Conservation (phyloP, 768 basidiomycete genomes). For the Arthromyces matolae region DNA sequence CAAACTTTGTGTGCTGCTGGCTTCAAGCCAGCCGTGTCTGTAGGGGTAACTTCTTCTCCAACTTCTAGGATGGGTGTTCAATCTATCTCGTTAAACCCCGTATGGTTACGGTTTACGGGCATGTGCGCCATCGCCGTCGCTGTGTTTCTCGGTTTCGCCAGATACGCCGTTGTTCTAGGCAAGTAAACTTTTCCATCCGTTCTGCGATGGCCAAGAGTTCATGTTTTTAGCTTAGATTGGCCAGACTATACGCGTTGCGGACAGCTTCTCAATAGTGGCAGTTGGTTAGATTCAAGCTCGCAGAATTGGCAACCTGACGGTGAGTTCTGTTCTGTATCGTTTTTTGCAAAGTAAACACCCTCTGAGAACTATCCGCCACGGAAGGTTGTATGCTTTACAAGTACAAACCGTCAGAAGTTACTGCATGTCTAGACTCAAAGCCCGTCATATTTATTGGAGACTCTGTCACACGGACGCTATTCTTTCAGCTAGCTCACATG, state of each 20-base stretch:
- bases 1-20: no score
- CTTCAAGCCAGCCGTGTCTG: no score
- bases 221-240: conserved; percentile 45
- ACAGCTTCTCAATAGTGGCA: conserved; percentile 65
- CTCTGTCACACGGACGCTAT: conserved; percentile 75
- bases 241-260: conserved; percentile 71
- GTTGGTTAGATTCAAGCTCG: conserved; percentile 68
- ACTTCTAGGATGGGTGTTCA: conserved; percentile 9
- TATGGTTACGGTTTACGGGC: conserved; percentile 43
- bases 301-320: conserved; percentile 89
- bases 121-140: conserved; percentile 31
- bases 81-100: conserved; percentile 30
- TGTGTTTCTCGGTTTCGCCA: conserved; percentile 37
- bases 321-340: conserved; percentile 29
- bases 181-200: conserved; percentile 5
- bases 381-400: conserved; percentile 77
- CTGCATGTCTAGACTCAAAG: conserved; percentile 52
- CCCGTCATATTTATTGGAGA: conserved; percentile 80
- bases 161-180: conserved; percentile 30
- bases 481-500: conserved; percentile 65
- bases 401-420: conserved; percentile 54
- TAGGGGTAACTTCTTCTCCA: not conserved
- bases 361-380: conserved; percentile 1
- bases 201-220: no score
- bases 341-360: no score